Base-by-base conservation (phyloP, 1,284 basidiomycete species). In the Ceratobasidium sp. region DNA sequence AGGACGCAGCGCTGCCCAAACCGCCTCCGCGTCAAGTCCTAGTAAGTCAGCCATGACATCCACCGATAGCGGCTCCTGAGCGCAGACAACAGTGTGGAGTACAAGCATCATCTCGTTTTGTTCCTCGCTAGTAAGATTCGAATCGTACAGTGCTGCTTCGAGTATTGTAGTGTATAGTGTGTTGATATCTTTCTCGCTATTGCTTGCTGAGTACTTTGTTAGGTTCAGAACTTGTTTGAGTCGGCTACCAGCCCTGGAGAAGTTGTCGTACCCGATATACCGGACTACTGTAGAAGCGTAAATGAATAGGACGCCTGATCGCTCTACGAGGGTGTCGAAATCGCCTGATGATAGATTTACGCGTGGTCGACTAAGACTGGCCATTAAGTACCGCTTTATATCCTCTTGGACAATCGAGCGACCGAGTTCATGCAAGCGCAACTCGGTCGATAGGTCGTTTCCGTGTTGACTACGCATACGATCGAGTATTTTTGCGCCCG, bases 91-190 rank as follows among this genome's bases (percentile, higher is more conserved):
- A 33, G 33, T 33, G 33, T 33, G 33, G 33, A 33, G 33, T 33
- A 33, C 33, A 33, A 33, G 33, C 33, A 33, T 33, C 33, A 33
- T 33, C 33, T 33, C 33, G 33, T 33, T 33, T 33, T 33, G 33
- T 33, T 33, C 70, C 18, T 6, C 5, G 9, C 10, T 23, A 4
- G 26, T n/a, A 7, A 61, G 40, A 33, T 4, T 26, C 53, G 4
- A 9, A 20, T 63, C 28, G n/a, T 73, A 28, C 9, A 73, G 42
- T 28, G 58, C 70, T 6, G 70, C 55, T 3, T 12, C 20, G 42
- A 73, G 70, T 15, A 73, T 51, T 15, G 40, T 26, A 5, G 10
- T 26, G 42, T 73, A 73, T n/a, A 73, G 44, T 13, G 20, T 26
- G 49, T 73, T 58, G 23, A 73, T 28, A 10, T 73, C 40, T 51